These are phyloP conservation scores for Penicillium sp. DNA, from an alignment of 2,329 filamentous ascomycete species.

Conservation along the genomic window DNA sequence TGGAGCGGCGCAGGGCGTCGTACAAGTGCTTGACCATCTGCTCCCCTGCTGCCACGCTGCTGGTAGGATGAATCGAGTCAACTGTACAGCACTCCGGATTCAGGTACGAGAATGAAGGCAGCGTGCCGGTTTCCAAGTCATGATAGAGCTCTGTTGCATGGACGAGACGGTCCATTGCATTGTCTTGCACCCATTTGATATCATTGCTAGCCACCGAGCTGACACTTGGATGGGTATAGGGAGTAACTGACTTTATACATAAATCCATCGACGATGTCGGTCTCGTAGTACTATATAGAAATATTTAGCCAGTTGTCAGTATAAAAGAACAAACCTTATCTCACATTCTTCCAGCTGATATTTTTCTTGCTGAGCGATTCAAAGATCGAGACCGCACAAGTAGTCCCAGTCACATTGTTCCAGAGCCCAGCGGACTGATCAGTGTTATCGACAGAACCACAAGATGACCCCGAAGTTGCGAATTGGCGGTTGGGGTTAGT, in stretches of 20 bases:
- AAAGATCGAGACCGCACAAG: slow-evolving; percentile 40
- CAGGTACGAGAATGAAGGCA: slow-evolving; percentile 66
- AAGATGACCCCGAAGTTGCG: background rate
- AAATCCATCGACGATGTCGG: slow-evolving; percentile 39
- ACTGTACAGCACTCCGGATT: slow-evolving; percentile 44
- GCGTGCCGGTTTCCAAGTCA: slow-evolving; percentile 41
- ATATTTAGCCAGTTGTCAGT: background rate
- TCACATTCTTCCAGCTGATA: slow-evolving; percentile 42
- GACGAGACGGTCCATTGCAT: slow-evolving; percentile 36
- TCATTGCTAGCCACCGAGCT: background rate
- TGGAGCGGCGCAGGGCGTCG: slow-evolving; percentile 42
- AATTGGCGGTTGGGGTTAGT: slow-evolving; percentile 45
- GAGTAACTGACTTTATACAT: slow-evolving; percentile 33
- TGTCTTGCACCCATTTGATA: slow-evolving; percentile 39
- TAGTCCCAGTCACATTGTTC: slow-evolving; percentile 37
- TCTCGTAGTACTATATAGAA: slow-evolving; percentile 38
- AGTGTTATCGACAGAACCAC: slow-evolving; percentile 31
- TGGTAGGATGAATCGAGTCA: slow-evolving; percentile 43
- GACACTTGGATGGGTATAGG: too few relatives aligned
- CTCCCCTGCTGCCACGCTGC: slow-evolving; percentile 40
- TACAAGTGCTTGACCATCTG: slow-evolving; percentile 45
- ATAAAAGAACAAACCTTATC: background rate
- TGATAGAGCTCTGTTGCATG: slow-evolving; percentile 54
- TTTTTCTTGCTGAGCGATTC: slow-evolving; percentile 38
- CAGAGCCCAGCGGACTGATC: slow-evolving; percentile 35